These are phyloP conservation scores for Blastobotrys terrestris DNA, from an alignment of 805 yeast genomes.

Conservation along the genomic window DNA sequence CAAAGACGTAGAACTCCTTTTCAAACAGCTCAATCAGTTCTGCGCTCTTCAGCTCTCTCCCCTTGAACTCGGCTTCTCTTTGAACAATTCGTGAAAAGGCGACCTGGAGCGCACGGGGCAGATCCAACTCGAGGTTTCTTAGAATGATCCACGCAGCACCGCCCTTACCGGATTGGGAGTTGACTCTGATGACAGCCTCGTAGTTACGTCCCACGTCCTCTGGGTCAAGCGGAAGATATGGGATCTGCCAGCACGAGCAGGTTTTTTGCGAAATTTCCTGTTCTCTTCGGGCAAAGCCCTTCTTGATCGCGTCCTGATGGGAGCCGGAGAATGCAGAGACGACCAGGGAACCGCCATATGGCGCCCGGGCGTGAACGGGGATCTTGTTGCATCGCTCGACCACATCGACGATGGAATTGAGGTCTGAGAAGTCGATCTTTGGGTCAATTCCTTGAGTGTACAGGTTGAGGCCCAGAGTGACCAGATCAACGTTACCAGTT, in stretches of 20 bases:
- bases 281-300: slow-evolving; percentile 51
- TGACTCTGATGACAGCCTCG: slow-evolving; percentile 86
- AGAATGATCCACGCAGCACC: slow-evolving; percentile 86
- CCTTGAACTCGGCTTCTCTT: slow-evolving; percentile 58
- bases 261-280: slow-evolving; percentile 33
- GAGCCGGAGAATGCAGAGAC: slow-evolving; percentile 81
- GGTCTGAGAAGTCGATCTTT: slow-evolving; percentile 62
- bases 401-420: slow-evolving; percentile 58
- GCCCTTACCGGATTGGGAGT: slow-evolving; percentile 84
- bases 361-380: slow-evolving; percentile 72
- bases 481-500: slow-evolving; percentile 80
- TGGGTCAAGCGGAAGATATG: slow-evolving; percentile 81
- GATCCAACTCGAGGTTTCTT: slow-evolving; percentile 66
- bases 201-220: slow-evolving; percentile 81
- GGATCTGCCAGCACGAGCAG: slow-evolving; percentile 54
- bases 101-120: slow-evolving; percentile 75
- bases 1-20: slow-evolving; percentile 45
- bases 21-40: slow-evolving; percentile 66
- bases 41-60: slow-evolving; percentile 59
- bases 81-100: slow-evolving; percentile 71
- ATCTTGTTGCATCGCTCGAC: slow-evolving; percentile 78
- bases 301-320: slow-evolving; percentile 86
- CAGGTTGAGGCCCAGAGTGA: slow-evolving; percentile 68
- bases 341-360: slow-evolving; percentile 76
- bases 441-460: slow-evolving; percentile 77